Base-by-base conservation (phyloP, 768 basidiomycete genomes). In the Lepiota brunneoincarnata region DNA sequence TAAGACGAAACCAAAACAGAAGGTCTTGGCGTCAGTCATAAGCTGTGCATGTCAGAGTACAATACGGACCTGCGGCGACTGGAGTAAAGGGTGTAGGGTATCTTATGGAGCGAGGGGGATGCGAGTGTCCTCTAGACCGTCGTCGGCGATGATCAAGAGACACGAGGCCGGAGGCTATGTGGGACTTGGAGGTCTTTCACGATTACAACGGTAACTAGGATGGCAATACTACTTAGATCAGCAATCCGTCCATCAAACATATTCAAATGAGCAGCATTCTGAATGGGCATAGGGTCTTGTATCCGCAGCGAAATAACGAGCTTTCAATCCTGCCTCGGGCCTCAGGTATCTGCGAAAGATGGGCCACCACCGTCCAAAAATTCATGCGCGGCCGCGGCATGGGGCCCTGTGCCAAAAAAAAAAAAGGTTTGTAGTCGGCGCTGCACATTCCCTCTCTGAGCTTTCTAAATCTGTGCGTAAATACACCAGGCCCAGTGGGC, bases 1-100 rank as follows among this genome's bases (percentile, higher is more conserved):
- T 31, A 31, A 31, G 31, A 31, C 31, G 31, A 31, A 31, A 31
- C 31, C 28, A 36, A 53, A 59, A 57, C 51, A 56, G 59, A 49
- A 34, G 21, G n/a, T 36, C 57, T 58, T 58, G 57, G 57, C 57
- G 52, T 58, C 31, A 47, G 48, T 57, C 47, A 57, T 44, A 54
- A 31, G 62, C 59, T 60, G 60, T 59, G 62, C 57, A 24, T 53
- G 44, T 2, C 26, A n/a, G 31, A 1, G 18, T 18, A 21, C 11
- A 26, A 41, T 44, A 38, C 57, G 14, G 43, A 58, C 57, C 57
- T 28, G 57, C 57, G 51, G 57, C 31, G 44, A 41, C 17, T 7
- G 14, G 9, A 20, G 38, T 34, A 10, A 6, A 37, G 36, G 15
- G 31, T 12, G 17, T 17, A 24, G 26, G n/a, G 6, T 50, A 12